Base-by-base conservation (phyloP, 2,329 filamentous ascomycete genomes). In the Cytospora leucostoma region DNA sequence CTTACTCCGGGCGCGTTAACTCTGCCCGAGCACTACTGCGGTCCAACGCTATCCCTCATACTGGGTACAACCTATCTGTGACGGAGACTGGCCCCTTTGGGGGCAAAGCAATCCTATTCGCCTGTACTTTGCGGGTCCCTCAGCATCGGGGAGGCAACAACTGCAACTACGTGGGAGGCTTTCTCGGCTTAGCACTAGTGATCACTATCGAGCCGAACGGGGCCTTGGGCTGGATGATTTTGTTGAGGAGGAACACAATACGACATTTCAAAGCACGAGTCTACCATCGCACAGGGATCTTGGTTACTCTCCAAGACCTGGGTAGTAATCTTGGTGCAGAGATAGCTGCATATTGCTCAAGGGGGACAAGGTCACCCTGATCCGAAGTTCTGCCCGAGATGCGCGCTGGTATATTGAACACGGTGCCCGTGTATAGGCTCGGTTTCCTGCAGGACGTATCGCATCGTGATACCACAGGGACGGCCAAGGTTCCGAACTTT, bases 11-110 rank as follows among this genome's bases (percentile, higher is more conserved):
- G 27, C 7, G 7, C 40, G 27, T 54, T 35, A 17, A 60, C 17
- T 35, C 21, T 60, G 7, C 11, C 27, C 32, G 33, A 35, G 12
- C n/a, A 54, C 32, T 11, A 49, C 51, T 49, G 37, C 37, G 8
- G n/a, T 17, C 58, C 58, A 49, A 47, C 50, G 33, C 11, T 38
- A 37, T 60, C 27, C 54, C 33, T 60, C 50, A 54, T 11, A 15
- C n/a, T n/a, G 19, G 40, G 17, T 8, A n/a, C 5, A 44, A 7
- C 40, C 44, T 21, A 21, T 21, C 12, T 47, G 44, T 47, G 44
- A n/a, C 10, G 44, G 40, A 21, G n/a, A 21, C 44, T 47, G n/a
- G 4, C 44, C 10, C 44, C 44, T 4, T 10, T 47, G 8, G 21
- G n/a, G n/a, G 44, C n/a, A 19, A 19, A 44, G 15, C 40, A 19